Conservation (phyloP, 1,284 basidiomycete species). For the Ustilago sp. region DNA sequence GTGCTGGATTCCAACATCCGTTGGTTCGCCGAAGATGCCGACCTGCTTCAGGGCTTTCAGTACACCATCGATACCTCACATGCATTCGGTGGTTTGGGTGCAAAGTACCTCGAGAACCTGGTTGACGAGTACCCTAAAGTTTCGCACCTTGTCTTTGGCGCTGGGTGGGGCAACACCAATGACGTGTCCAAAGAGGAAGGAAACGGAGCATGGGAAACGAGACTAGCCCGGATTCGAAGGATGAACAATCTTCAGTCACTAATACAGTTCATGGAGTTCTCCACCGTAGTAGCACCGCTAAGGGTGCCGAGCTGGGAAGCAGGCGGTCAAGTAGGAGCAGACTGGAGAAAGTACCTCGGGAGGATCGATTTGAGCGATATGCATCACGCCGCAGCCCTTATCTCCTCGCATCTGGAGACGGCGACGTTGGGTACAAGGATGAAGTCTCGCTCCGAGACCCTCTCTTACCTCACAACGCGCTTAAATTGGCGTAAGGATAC, state of each 20-base stretch:
- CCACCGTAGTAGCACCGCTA: conserved; percentile 49
- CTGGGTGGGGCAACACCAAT: conserved; percentile 47
- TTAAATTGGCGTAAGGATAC: conserved; percentile 66
- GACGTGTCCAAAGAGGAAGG: conserved; percentile 10
- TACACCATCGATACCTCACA: conserved; percentile 55
- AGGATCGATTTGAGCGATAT: conserved; percentile 40
- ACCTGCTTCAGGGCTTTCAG: conserved; percentile 62
- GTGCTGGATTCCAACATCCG: conserved; percentile 60
- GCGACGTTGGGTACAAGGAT: conserved; percentile 59
- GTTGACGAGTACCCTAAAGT: conserved; percentile 64
- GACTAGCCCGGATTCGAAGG: conserved; percentile 35
- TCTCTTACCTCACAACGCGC: conserved; percentile 44
- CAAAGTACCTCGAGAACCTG: conserved; percentile 51
- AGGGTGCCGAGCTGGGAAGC: conserved; percentile 20
- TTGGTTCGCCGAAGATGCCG: conserved; percentile 65
- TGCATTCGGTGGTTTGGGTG: conserved; percentile 57
- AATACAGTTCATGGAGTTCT: conserved; percentile 41
- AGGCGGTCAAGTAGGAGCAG: conserved; percentile 19
- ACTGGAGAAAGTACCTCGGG: conserved; percentile 27
- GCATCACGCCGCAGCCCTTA: conserved; percentile 56
- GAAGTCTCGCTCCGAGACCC: conserved; percentile 43
- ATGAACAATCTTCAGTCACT: conserved; percentile 61
- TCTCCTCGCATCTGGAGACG: conserved; percentile 62
- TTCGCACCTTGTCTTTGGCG: conserved; percentile 42
- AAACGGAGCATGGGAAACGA: conserved; percentile 21